These are phyloP conservation scores for Stromatinia cepivora DNA, from an alignment of 2,329 filamentous ascomycete species.

Conservation along the genomic window DNA sequence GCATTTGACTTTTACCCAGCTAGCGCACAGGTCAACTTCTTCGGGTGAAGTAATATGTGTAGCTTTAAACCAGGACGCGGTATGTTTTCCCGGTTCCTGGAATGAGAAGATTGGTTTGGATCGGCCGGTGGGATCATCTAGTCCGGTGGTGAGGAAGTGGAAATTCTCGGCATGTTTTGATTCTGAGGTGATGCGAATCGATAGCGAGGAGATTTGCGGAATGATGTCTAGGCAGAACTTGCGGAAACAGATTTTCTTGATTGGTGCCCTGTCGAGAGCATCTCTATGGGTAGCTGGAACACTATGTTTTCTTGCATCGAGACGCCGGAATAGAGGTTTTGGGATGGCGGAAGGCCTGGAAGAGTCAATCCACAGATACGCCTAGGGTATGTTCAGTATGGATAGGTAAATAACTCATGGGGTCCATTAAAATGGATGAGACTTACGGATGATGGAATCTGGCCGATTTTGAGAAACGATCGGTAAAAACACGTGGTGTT, in stretches of 20 bases:
- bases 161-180: conserved; percentile 6
- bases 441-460: conserved; percentile 9
- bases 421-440: rapidly evolving
- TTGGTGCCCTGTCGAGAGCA: neutral
- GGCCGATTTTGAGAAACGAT: neutral
- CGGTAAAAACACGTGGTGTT: conserved; percentile 11
- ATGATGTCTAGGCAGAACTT: conserved; percentile 10
- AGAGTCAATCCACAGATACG: conserved; percentile 1
- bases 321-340: neutral
- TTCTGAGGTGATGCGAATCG: neutral
- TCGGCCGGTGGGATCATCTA: neutral
- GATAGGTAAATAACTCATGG: rapidly evolving
- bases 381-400: neutral
- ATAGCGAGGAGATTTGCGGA: neutral
- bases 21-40: neutral
- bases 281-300: neutral
- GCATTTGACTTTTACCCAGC: neutral
- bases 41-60: conserved; percentile 9
- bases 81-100: neutral
- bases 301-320: neutral
- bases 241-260: neutral
- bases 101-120: neutral
- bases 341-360: neutral
- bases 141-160: conserved; percentile 5
- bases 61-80: conserved; percentile 6